Evolutionary conservation across 495 filamentous ascomycete species (phyloP).

Genomic region (Lasiosphaeris hirsuta): DNA sequence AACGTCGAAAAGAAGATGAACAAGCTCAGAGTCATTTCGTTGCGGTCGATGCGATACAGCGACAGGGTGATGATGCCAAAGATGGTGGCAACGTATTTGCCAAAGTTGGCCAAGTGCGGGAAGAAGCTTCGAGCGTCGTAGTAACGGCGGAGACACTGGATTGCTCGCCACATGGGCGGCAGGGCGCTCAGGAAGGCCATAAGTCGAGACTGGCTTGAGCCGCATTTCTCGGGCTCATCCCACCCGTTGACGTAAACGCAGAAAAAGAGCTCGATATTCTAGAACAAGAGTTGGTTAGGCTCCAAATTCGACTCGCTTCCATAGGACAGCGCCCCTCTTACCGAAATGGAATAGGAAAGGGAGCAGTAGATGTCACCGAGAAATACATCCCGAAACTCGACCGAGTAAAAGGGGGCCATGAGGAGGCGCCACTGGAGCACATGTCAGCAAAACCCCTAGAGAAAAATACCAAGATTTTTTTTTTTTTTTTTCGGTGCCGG

Average conservation of each 20-base stretch:
- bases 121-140: slow-evolving; percentile 80
- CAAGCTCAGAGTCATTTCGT: slow-evolving; percentile 48
- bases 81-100: slow-evolving; percentile 85
- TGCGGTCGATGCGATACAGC: slow-evolving; percentile 71
- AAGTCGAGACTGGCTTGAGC: slow-evolving; percentile 76
- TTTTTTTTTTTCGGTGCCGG: too few species aligned
- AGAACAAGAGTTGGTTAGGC: not conserved
- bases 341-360: slow-evolving; percentile 79
- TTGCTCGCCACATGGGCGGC: slow-evolving; percentile 80
- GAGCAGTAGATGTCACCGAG: slow-evolving; percentile 97
- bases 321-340: slow-evolving; percentile 44
- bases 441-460: not conserved
- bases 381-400: slow-evolving; percentile 97
- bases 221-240: slow-evolving; percentile 69
- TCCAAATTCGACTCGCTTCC: not conserved
- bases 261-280: slow-evolving; percentile 92
- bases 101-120: slow-evolving; percentile 87
- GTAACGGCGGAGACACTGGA: slow-evolving; percentile 91
- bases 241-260: slow-evolving; percentile 82
- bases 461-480: too few species aligned
- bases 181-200: slow-evolving; percentile 81
- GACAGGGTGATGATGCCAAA: slow-evolving; percentile 70
- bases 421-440: slow-evolving; percentile 71
- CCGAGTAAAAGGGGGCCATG: slow-evolving; percentile 81
- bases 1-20: slow-evolving; percentile 77